phyloP scores from a whole-genome alignment of 1,139 yeast genomes.

The Debaryomyces sp. region DNA sequence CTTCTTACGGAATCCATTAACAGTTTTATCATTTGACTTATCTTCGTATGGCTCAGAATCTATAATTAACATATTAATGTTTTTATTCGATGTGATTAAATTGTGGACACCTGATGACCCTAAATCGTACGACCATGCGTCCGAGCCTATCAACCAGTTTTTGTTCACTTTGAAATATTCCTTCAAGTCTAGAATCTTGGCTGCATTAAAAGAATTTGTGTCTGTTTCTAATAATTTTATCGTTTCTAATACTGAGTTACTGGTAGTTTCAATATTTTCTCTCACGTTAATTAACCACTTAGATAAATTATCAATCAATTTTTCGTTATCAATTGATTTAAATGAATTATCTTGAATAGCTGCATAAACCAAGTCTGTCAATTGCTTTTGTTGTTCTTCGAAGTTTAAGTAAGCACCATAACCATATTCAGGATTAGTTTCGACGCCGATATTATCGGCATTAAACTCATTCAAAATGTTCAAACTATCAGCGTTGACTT shows the following conservation, averaged over 20 bases:
- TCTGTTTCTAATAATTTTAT: constrained; percentile 47
- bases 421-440: constrained; percentile 79
- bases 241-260: constrained; percentile 35
- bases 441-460: constrained; percentile 42
- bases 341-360: constrained; percentile 55
- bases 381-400: constrained; percentile 52
- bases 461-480: constrained; percentile 58
- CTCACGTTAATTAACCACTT: constrained; percentile 62
- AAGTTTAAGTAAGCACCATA: constrained; percentile 72
- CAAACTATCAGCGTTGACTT: constrained; percentile 56
- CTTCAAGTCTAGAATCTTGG: constrained; percentile 47
- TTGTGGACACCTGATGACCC: constrained; percentile 93
- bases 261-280: constrained; percentile 28
- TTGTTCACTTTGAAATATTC: constrained; percentile 51
- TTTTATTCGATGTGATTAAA: constrained; percentile 72
- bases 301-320: constrained; percentile 61
- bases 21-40: constrained; percentile 26
- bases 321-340: constrained; percentile 45
- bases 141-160: constrained; percentile 91
- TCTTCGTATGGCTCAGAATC: constrained; percentile 85
- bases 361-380: constrained; percentile 50
- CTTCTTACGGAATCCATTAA: constrained; percentile 66
- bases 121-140: constrained; percentile 92
- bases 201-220: constrained; percentile 38
- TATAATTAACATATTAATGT: constrained; percentile 81